Base-by-base conservation (phyloP, 1,284 basidiomycete species). In the Vanrija pseudolonga region DNA sequence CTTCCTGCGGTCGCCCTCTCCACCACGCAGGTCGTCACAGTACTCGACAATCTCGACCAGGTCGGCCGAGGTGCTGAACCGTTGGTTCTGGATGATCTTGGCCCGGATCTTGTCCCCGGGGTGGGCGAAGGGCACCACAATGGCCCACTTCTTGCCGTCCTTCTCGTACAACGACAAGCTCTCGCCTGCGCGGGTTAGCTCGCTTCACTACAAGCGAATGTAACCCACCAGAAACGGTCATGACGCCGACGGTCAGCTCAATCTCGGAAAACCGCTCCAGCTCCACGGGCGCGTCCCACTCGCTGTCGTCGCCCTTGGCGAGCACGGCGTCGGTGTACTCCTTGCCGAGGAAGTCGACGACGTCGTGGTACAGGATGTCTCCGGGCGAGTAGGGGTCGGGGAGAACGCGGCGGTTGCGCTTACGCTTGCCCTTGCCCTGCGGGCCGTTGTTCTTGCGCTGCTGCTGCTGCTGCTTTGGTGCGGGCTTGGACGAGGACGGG, bases 111-210 rank as follows among this genome's bases (percentile, higher is more conserved):
- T 82, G 74, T 97, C 93, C 12, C 85, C 86, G 0, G 91, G 89
- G 17, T 96, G 80, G 4, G 85, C 83, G 63, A 92, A 89, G 0
- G 92, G 93, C 0, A 88, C 83, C 26, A 90, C 79, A 36, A 95
- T 78, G 0, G 86, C 85, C 89, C 92, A 95, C 60, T 66, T 67
- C 3, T 79, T 79, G 47, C 78, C 58, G 36, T 62, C 53, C 46
- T 58, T 32, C 48, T 62, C 57, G 51, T 47, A 63, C 47, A 64
- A 28, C 23, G 63, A 64, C 26, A 66, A 20, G 38, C 58, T 60
- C 47, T 68, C 67, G 19, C 65, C 64, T 66, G 51, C 2, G 2
- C 24, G 32, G 6, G 48, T 44, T 42, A 43, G 54, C 38, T 55
- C 18, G 50, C 4, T 12, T 12, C 15, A 39, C 19, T 40, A 28